Evolutionary conservation across 1,139 yeast genomes (phyloP).

Genomic region (Wickerhamomyces sp.): DNA sequence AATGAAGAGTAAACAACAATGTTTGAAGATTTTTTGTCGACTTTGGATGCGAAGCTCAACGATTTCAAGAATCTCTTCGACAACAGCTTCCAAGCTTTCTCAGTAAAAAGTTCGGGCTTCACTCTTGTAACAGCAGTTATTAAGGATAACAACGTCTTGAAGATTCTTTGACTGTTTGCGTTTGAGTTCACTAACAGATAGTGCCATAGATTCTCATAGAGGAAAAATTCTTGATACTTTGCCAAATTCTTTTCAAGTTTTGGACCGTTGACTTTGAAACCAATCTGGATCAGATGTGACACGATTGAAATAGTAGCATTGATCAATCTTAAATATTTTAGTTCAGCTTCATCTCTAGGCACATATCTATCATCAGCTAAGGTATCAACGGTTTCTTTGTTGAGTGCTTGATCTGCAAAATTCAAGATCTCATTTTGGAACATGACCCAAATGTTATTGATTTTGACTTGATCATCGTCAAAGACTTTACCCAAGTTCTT

Average conservation of each 20-base stretch:
- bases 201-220: conserved; percentile 42
- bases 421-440: conserved; percentile 54
- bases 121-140: conserved; percentile 24
- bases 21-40: conserved; percentile 26
- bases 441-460: conserved; percentile 54
- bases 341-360: conserved; percentile 57
- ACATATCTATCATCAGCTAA: conserved; percentile 74
- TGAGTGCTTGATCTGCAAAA: conserved; percentile 46
- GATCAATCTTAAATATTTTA: conserved; percentile 62
- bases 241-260: conserved; percentile 13
- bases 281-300: conserved; percentile 31
- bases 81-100: conserved; percentile 38
- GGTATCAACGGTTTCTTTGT: conserved; percentile 54
- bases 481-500: conserved; percentile 49
- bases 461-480: conserved; percentile 49
- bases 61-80: conserved; percentile 49
- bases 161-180: conserved; percentile 39
- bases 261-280: conserved; percentile 9
- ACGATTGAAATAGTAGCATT: conserved; percentile 49
- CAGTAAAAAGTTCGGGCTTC: conserved; percentile 21
- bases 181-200: conserved; percentile 26
- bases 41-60: conserved; percentile 36
- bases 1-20: conserved; percentile 39
- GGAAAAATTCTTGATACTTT: conserved; percentile 29
- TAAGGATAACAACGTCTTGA: conserved; percentile 39